Evolutionary conservation across 352 stramenopile species (phyloP).

Genomic region (Globisporangium barbulae): DNA sequence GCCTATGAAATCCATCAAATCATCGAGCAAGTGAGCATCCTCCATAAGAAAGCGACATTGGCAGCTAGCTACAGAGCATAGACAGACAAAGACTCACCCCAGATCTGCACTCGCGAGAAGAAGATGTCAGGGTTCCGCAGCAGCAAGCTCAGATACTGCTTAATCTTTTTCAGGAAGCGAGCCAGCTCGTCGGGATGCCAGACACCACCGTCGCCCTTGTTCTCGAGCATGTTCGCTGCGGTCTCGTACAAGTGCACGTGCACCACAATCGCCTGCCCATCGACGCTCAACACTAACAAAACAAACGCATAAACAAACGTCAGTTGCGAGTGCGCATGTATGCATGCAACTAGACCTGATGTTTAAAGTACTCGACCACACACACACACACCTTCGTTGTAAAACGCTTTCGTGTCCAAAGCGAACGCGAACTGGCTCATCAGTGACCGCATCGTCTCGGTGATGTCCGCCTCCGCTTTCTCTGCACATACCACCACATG

Average conservation of each 20-base stretch:
- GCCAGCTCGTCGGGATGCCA: constrained; percentile 71
- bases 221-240: constrained; percentile 52
- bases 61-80: neutral
- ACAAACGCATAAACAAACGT: neutral
- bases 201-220: constrained; percentile 45
- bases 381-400: constrained; percentile 43
- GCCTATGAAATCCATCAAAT: constrained; percentile 18
- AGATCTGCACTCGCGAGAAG: constrained; percentile 67
- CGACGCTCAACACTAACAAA: constrained; percentile 27
- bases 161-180: constrained; percentile 56
- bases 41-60: neutral
- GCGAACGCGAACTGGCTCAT: constrained; percentile 60
- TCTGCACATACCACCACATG: constrained; percentile 17
- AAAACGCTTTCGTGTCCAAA: constrained; percentile 67
- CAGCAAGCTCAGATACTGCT: constrained; percentile 49
- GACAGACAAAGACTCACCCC: constrained; percentile 25
- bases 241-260: constrained; percentile 76
- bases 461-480: constrained; percentile 35
- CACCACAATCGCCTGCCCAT: constrained; percentile 40
- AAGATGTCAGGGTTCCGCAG: constrained; percentile 39
- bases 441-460: constrained; percentile 40
- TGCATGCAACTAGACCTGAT: no score
- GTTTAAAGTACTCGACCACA: neutral
- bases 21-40: neutral
- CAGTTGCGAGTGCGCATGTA: neutral